These are phyloP conservation scores for Scedosporium aurantiacum DNA, from an alignment of 2,329 filamentous ascomycete genomes.

Conservation along the genomic window DNA sequence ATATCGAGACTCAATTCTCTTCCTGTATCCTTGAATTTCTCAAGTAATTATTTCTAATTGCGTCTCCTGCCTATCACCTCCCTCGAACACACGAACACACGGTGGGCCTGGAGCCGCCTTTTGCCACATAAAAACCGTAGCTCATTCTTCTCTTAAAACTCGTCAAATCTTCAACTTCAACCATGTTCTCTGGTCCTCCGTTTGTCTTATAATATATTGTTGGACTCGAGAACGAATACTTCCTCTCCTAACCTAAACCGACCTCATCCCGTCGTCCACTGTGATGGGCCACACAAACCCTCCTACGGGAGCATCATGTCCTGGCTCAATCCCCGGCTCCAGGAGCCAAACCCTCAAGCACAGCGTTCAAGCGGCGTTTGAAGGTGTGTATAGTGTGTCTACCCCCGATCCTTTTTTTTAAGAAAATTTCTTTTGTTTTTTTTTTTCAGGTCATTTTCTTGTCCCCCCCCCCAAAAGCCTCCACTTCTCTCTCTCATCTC, in stretches of 20 bases:
- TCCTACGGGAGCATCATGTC: slow-evolving; percentile 36
- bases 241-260: neutral
- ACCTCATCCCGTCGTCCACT: neutral
- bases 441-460: too few relatives aligned
- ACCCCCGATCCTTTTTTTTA: too few relatives aligned
- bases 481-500: too few relatives aligned
- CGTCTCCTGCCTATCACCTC: neutral
- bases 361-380: slow-evolving; percentile 44
- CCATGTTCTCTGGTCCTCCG: neutral
- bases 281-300: slow-evolving; percentile 45
- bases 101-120: neutral
- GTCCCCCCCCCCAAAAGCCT: too few relatives aligned
- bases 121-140: neutral
- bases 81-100: neutral
- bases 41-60: neutral
- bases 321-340: slow-evolving; percentile 25
- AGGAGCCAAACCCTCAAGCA: slow-evolving; percentile 42
- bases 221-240: neutral
- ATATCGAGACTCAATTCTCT: too few relatives aligned
- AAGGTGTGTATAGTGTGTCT: slow-evolving; percentile 33
- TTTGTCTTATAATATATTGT: neutral
- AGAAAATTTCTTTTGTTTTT: too few relatives aligned
- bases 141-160: neutral
- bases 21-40: neutral
- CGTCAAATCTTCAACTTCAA: neutral